A percentile compares a stretch with the other conserved stretches of the same genome.
phyloP scores from a whole-genome alignment of 805 yeast species.

The Myxozyma mucilagina region DNA sequence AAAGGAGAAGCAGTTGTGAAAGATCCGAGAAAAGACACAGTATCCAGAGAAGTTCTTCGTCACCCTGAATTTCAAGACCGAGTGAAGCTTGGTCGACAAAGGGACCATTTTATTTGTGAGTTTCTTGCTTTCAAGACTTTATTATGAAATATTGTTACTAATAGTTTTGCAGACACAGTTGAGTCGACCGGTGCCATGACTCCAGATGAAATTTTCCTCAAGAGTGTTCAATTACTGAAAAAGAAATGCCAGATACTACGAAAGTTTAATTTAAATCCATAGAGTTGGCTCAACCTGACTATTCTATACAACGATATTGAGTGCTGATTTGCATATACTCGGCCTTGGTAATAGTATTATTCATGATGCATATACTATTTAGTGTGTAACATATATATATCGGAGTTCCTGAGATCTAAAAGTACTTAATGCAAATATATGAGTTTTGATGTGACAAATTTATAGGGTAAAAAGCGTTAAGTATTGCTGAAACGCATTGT shows the following conservation, averaged over 20 bases:
- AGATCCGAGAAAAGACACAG: constrained; percentile 94
- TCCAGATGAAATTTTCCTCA: constrained; percentile 93
- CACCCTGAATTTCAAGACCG: constrained; percentile 87
- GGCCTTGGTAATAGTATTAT: background rate
- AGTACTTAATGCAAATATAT: background rate
- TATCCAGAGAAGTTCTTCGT: constrained; percentile 92
- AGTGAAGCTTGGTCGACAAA: constrained; percentile 85
- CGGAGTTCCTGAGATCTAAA: constrained; percentile 3
- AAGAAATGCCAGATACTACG: constrained; percentile 51
- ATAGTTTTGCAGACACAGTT: constrained; percentile 56
- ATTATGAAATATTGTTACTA: background rate
- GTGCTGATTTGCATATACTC: background rate
- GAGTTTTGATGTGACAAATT: too few relatives aligned
- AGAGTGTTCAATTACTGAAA: constrained; percentile 79
- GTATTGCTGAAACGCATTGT: too few relatives aligned
- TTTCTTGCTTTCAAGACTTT: background rate
- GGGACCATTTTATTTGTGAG: constrained; percentile 80
- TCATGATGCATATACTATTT: background rate
- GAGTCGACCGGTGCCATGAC: constrained; percentile 97
- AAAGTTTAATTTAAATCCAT: constrained; percentile 25
- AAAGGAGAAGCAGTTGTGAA: constrained; percentile 70
- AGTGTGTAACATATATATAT: background rate
- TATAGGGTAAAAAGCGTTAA: too few relatives aligned
- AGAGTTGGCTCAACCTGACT: background rate
- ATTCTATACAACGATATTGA: background rate